These are phyloP conservation scores for Gynochthodes officinalis DNA, from an alignment of 257 asterid species.

Conservation along the genomic window DNA sequence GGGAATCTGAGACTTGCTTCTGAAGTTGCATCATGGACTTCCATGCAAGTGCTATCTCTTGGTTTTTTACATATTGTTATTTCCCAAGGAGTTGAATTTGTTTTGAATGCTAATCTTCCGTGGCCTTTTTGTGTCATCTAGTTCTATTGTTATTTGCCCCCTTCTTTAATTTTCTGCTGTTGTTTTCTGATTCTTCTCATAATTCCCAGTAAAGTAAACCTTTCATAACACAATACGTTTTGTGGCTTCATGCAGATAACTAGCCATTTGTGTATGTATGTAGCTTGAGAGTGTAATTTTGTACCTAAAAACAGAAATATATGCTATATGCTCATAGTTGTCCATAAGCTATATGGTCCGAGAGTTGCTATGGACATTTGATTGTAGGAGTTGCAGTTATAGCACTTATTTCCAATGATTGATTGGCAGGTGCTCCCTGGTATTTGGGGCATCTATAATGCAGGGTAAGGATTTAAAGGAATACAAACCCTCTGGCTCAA, in stretches of 20 bases:
- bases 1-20: neutral
- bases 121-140: neutral
- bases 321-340: neutral
- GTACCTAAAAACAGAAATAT: neutral
- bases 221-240: neutral
- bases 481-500: slow-evolving; percentile 73
- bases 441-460: slow-evolving; percentile 88
- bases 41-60: neutral
- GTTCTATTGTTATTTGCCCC: neutral
- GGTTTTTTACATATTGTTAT: neutral
- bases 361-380: slow-evolving; percentile 10
- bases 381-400: slow-evolving; percentile 40
- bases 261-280: neutral
- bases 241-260: neutral
- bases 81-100: neutral
- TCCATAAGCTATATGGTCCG: neutral
- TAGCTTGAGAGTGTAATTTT: neutral
- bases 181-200: neutral
- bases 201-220: neutral
- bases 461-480: slow-evolving; percentile 80
- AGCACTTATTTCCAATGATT: slow-evolving; percentile 72
- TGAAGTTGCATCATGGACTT: neutral
- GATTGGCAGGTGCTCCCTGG: slow-evolving; percentile 94
- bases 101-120: neutral
- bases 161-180: neutral